A percentile compares a stretch with the other conserved stretches of the same genome.
Conservation (phyloP, 2,329 filamentous ascomycete species). For the Talaromyces atroroseus region DNA sequence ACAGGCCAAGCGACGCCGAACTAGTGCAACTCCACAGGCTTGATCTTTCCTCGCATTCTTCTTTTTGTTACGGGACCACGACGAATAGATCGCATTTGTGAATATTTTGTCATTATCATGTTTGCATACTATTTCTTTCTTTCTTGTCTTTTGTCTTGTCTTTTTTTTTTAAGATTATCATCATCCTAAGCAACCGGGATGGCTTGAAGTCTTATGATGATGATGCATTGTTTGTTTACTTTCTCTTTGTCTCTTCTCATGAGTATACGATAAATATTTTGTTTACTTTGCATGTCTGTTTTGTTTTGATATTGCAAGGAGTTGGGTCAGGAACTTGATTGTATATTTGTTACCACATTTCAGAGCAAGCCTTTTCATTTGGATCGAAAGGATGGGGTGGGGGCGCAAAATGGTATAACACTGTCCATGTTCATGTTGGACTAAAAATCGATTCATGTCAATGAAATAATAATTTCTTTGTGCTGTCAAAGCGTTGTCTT, state of each 20-base stretch:
- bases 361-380: background rate
- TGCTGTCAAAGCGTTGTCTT: background rate
- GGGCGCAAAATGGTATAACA: slow-evolving; percentile 3
- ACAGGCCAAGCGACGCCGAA: slow-evolving; percentile 85
- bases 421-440: background rate
- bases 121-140: background rate
- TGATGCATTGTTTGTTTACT: background rate
- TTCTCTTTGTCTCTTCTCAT: background rate
- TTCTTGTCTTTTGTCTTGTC: background rate
- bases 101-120: background rate
- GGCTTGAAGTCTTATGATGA: background rate
- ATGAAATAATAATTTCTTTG: background rate
- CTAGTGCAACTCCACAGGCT: slow-evolving; percentile 23
- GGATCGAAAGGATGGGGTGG: slow-evolving; percentile 3
- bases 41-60: background rate
- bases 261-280: background rate
- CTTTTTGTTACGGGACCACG: background rate
- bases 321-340: background rate
- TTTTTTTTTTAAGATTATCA: too few species aligned
- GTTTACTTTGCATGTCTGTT: background rate
- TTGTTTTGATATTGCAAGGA: background rate
- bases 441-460: background rate
- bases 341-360: background rate
- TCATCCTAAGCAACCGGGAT: too few species aligned
- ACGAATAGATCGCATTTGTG: background rate